Evolutionary conservation across 2,329 filamentous ascomycete species (phyloP).

Genomic region (Aspergillus pseudotamarii): DNA sequence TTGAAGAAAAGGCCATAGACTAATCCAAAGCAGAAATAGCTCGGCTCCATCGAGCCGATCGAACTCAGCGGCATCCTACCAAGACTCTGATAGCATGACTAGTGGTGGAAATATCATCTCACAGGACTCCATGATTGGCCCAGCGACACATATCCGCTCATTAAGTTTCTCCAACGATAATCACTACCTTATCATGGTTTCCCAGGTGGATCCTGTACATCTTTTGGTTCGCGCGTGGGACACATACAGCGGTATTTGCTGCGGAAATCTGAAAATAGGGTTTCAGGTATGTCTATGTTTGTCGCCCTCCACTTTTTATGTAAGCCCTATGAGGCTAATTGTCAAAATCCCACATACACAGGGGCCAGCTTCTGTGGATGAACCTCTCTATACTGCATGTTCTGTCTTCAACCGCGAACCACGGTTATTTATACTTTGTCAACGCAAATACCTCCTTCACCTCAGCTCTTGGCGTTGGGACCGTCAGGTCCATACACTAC

Average conservation of each 20-base stretch:
- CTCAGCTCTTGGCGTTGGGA: conserved; percentile 6
- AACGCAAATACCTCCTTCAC: neutral
- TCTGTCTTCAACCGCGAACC: neutral
- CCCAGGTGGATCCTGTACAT: conserved; percentile 5
- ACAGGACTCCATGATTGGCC: conserved; percentile 1
- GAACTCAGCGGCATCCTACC: conserved; percentile 12
- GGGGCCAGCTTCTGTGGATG: neutral
- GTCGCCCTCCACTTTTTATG: neutral
- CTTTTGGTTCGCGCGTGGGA: conserved; percentile 17
- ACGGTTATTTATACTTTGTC: conserved; percentile 6
- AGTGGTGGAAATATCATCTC: conserved; percentile 13
- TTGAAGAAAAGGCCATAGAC: neutral
- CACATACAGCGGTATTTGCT: conserved; percentile 10
- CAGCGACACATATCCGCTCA: conserved; percentile 13
- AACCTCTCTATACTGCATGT: conserved; percentile 6
- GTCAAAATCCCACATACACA: neutral
- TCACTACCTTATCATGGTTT: conserved; percentile 15
- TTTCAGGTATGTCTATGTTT: neutral
- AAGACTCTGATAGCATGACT: conserved; percentile 2
- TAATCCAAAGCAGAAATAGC: neutral
- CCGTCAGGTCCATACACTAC: neutral
- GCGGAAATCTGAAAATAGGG: neutral
- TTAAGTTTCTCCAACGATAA: conserved; percentile 15
- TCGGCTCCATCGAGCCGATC: conserved; percentile 14
- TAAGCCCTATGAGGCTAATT: neutral